Evolutionary conservation across 1,139 yeast genomes (phyloP).

Genomic region (Fermentozyma sake): DNA sequence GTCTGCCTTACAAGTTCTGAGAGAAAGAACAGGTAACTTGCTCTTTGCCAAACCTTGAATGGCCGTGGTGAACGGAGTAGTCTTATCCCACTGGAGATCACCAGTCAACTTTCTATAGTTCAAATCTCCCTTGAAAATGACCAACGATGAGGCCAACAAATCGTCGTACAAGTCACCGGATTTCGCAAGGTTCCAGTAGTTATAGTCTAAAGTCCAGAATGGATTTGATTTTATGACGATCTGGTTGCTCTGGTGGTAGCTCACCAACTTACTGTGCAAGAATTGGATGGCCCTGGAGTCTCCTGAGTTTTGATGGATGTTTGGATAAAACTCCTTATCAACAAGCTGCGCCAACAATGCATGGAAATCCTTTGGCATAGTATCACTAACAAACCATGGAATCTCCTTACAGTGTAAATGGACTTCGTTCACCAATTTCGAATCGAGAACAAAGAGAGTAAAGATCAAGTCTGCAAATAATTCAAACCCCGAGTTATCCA

Average conservation of each 20-base stretch:
- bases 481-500: slow-evolving; percentile 96
- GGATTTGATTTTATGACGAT: slow-evolving; percentile 58
- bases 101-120: slow-evolving; percentile 92
- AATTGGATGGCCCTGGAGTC: slow-evolving; percentile 23
- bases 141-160: slow-evolving; percentile 54
- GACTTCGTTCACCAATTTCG: slow-evolving; percentile 56
- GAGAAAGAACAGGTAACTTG: slow-evolving; percentile 61
- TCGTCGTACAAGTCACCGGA: slow-evolving; percentile 45
- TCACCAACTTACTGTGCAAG: slow-evolving; percentile 47
- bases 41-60: slow-evolving; percentile 62
- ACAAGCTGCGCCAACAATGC: slow-evolving; percentile 55
- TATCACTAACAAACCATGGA: slow-evolving; percentile 98
- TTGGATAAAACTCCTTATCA: slow-evolving; percentile 49
- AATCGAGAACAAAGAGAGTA: slow-evolving; percentile 69
- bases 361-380: slow-evolving; percentile 75
- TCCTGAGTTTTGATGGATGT: slow-evolving; percentile 25
- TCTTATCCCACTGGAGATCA: slow-evolving; percentile 82
- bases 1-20: slow-evolving; percentile 95
- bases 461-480: slow-evolving; percentile 82
- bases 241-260: slow-evolving; percentile 46
- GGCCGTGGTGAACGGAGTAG: slow-evolving; percentile 69
- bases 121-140: slow-evolving; percentile 91
- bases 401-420: slow-evolving; percentile 83
- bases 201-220: slow-evolving; percentile 81
- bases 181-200: slow-evolving; percentile 65